A percentile compares a stretch with the other conserved stretches of the same genome.
Evolutionary conservation across 2,329 filamentous ascomycete species (phyloP).

Genomic region (Apiospora sp.): DNA sequence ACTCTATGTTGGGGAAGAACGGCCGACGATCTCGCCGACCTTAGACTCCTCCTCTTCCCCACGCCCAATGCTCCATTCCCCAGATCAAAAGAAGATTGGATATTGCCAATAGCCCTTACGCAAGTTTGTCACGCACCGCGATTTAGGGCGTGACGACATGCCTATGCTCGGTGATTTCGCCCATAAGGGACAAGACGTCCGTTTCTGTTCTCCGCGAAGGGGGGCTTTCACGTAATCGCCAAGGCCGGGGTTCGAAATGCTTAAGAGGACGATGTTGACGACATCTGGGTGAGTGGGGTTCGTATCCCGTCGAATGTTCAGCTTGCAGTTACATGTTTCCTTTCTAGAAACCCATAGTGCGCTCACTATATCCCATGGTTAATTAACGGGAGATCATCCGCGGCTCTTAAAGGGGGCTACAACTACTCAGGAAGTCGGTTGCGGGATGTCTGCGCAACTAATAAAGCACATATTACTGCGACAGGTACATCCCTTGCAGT

Average conservation of each 20-base stretch:
- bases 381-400: slow-evolving; percentile 5
- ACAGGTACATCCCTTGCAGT: not conserved
- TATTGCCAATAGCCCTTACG: not conserved
- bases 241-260: not conserved
- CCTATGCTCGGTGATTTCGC: not conserved
- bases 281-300: not conserved
- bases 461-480: too few relatives aligned
- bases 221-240: not conserved
- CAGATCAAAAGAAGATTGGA: not conserved
- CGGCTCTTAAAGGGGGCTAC: not conserved
- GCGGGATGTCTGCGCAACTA: not conserved
- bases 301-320: not conserved
- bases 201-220: not conserved
- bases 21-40: slow-evolving; percentile 14
- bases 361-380: not conserved
- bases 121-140: not conserved
- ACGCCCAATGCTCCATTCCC: not conserved
- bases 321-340: not conserved
- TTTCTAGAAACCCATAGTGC: slow-evolving; percentile 6
- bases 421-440: not conserved
- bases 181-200: too few relatives aligned
- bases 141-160: not conserved
- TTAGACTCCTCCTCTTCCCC: not conserved
- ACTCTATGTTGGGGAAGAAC: slow-evolving; percentile 4
- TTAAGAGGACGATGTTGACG: not conserved